These are phyloP conservation scores for Blastocystis sp. DNA, from an alignment of 352 stramenopile genomes.

Conservation along the genomic window DNA sequence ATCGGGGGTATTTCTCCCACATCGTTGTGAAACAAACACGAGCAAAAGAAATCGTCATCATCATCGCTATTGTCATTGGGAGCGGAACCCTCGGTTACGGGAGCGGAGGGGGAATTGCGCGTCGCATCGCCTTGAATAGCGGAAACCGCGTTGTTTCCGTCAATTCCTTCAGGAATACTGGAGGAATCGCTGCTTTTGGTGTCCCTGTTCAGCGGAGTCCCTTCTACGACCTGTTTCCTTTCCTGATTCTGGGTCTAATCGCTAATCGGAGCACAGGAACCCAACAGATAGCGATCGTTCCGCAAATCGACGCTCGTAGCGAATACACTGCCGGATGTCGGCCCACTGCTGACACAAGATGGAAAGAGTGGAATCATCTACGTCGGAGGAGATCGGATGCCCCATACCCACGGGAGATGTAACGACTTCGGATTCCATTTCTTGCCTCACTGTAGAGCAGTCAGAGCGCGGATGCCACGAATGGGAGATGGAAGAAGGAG, in stretches of 20 bases:
- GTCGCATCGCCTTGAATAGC: background rate
- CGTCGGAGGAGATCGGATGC: too few relatives aligned
- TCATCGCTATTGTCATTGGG: background rate
- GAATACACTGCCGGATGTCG: background rate
- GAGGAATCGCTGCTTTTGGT: background rate
- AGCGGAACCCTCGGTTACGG: background rate
- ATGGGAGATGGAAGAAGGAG: constrained; percentile 8
- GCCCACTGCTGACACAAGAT: background rate
- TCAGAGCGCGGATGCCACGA: too few relatives aligned
- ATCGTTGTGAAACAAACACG: constrained; percentile 14
- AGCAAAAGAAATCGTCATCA: constrained; percentile 12
- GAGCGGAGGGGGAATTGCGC: background rate
- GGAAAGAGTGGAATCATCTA: background rate
- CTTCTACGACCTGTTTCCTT: background rate
- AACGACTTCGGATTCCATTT: constrained; percentile 43
- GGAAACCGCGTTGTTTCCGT: background rate
- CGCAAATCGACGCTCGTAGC: background rate
- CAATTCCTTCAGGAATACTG: background rate
- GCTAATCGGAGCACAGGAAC: background rate
- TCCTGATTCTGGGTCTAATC: background rate
- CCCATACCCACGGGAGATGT: background rate
- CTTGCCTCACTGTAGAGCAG: too few relatives aligned
- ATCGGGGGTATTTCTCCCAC: background rate
- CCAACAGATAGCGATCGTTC: background rate
- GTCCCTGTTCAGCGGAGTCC: background rate